Evolutionary conservation across 208 protist genomes (phyloP), one percentile per base, ranked within the genome.

Genomic region (Acanthamoeba polyphaga): DNA sequence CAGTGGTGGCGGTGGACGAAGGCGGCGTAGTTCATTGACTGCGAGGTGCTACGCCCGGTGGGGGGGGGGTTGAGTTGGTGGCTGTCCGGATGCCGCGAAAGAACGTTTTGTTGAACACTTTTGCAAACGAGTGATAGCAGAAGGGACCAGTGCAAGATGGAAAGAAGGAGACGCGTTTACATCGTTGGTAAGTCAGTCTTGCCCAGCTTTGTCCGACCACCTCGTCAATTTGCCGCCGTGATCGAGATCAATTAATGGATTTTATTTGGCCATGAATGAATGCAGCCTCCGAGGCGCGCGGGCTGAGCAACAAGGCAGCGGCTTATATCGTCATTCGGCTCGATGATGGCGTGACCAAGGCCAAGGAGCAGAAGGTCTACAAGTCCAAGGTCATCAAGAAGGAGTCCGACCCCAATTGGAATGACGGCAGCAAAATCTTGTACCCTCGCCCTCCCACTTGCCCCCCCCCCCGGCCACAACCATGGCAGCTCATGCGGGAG

Each of bases 341-440:
- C 27, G 88, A 93, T 29, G 88, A 93, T n/a, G 88, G 88, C 13
- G 88, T 78, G 24, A 93, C 55, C 38, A 93, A 93, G 43, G 24
- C 17, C 19, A 93, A 93, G 43, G 62, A 93, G 46, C 88, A 93
- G 24, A 68, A 76, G 51, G 88, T 93, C 60, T 93, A 93, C 88
- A 93, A 93, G 66, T 93, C 88, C 34, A 70, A 78, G 32, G 88
- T 93, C 27, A 68, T 93, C 32, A 68, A 68, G 55, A 93, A 93
- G 64, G 88, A 68, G 53, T 76, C 64, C 1, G 88, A 93, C 66
- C 88, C 88, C 22, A 93, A 93, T 29, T 93, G 88, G 88, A 93
- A 93, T 27, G 88, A 93, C n/a, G 66, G 88, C 32, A 93, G 88
- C 66, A 93, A 93, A 93, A 93, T 93, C 34, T 93, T 93, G 82